Conservation (phyloP, 805 yeast species). For the Nakazawaea peltata region DNA sequence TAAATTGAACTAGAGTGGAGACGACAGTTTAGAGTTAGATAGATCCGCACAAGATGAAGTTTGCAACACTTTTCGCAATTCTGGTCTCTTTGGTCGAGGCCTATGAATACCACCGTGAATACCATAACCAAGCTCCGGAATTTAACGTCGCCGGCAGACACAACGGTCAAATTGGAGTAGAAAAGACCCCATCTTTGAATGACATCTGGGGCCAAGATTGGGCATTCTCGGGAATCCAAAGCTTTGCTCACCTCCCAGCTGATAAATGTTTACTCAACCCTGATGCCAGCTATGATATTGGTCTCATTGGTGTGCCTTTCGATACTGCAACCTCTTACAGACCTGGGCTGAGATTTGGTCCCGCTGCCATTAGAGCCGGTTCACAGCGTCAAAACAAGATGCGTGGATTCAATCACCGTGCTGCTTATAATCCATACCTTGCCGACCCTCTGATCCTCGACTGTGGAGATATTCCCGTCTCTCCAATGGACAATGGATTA, state of each 20-base stretch:
- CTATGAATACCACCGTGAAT: conserved; percentile 3
- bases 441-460: conserved; percentile 43
- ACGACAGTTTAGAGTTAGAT: too few relatives aligned
- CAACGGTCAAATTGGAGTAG: not conserved
- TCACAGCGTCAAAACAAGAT: conserved; percentile 63
- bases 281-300: conserved; percentile 52
- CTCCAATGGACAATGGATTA: conserved; percentile 49
- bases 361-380: conserved; percentile 59
- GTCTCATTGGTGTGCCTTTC: conserved; percentile 71
- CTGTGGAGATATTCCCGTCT: conserved; percentile 51
- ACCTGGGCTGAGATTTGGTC: conserved; percentile 82
- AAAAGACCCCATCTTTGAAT: conserved; percentile 31
- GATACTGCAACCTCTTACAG: conserved; percentile 77
- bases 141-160: not conserved
- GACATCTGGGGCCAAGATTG: conserved; percentile 68
- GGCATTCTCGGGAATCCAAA: conserved; percentile 61
- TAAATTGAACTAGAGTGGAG: too few relatives aligned
- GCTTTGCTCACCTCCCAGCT: conserved; percentile 68
- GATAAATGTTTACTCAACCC: conserved; percentile 47
- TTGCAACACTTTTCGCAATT: conserved; percentile 5
- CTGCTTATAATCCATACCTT: conserved; percentile 40
- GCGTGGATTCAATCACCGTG: conserved; percentile 62
- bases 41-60: too few relatives aligned
- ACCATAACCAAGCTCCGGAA: conserved; percentile 6
- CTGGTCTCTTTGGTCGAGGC: conserved; percentile 5